Evolutionary conservation across 1,284 basidiomycete species (phyloP).

Genomic region (Entoloma clypeatum): DNA sequence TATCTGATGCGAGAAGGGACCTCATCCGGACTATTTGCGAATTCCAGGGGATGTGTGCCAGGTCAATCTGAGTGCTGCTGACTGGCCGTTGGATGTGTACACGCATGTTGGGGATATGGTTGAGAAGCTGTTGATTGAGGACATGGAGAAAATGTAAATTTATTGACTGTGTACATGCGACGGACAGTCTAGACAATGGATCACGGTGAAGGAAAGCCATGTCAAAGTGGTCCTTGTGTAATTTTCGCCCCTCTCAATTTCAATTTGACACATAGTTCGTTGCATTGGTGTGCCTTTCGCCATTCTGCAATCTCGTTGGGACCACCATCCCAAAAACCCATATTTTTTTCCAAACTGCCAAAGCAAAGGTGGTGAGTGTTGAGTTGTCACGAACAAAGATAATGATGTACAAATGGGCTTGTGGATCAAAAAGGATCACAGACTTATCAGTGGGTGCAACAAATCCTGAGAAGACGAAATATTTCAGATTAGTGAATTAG

Average conservation of each 20-base stretch:
- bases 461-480: slow-evolving; percentile 6
- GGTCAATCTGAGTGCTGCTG: too few relatives aligned
- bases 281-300: slow-evolving; percentile 5
- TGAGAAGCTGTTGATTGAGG: too few relatives aligned
- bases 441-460: slow-evolving; percentile 12
- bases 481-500: too few relatives aligned
- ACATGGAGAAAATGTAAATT: too few relatives aligned
- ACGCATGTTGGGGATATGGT: too few relatives aligned
- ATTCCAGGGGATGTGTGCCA: too few relatives aligned
- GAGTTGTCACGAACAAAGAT: background rate
- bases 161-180: too few relatives aligned
- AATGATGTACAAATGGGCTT: slow-evolving; percentile 16
- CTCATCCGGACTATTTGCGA: too few relatives aligned
- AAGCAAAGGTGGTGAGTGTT: background rate
- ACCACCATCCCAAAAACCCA: slow-evolving; percentile 5
- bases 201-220: slow-evolving; percentile 14
- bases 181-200: too few relatives aligned
- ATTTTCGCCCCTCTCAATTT: background rate
- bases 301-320: background rate
- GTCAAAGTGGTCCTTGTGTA: background rate
- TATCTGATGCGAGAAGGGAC: too few relatives aligned
- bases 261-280: slow-evolving; percentile 1
- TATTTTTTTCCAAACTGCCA: slow-evolving; percentile 4
- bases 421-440: slow-evolving; percentile 21
- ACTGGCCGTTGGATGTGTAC: too few relatives aligned